Percentiles rank a stretch among this genome's conserved stretches.
phyloP scores from a whole-genome alignment of 495 filamentous ascomycete species.

The Hypoxylon perforatum region DNA sequence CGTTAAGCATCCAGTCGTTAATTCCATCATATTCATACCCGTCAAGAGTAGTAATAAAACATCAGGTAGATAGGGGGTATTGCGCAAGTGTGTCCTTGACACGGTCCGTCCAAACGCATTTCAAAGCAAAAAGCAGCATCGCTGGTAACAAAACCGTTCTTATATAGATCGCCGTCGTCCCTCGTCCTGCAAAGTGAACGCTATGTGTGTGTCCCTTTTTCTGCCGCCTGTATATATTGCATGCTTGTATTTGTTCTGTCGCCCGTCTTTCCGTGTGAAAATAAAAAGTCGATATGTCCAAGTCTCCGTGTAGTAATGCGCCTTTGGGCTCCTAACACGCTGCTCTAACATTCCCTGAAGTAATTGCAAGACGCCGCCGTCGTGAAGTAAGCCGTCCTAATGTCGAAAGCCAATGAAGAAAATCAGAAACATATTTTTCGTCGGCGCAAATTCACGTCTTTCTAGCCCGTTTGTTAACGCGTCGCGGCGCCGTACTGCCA shows the following conservation, averaged over 20 bases:
- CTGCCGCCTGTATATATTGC: constrained; percentile 24
- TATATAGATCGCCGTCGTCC: constrained; percentile 3
- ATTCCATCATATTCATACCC: constrained; percentile 14
- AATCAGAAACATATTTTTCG: not conserved
- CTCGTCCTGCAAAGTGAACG: constrained; percentile 15
- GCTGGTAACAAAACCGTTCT: not conserved
- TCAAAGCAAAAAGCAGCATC: constrained; percentile 12
- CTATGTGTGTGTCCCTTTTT: constrained; percentile 21
- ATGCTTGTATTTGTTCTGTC: constrained; percentile 27
- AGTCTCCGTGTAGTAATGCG: constrained; percentile 7
- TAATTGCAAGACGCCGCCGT: constrained; percentile 10
- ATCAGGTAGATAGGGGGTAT: constrained; percentile 27
- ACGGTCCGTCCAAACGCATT: constrained; percentile 16
- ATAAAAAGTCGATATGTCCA: constrained; percentile 33
- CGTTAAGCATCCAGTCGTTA: constrained; percentile 12
- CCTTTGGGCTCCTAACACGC: constrained; percentile 9
- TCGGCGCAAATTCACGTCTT: constrained; percentile 31
- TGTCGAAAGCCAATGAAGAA: constrained; percentile 8
- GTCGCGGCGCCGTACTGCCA: constrained; percentile 26
- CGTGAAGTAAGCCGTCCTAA: constrained; percentile 5
- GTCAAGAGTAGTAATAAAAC: constrained; percentile 13
- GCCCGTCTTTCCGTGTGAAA: constrained; percentile 21
- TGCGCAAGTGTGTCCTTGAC: constrained; percentile 23
- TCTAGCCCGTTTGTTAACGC: constrained; percentile 38
- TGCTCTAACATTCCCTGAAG: constrained; percentile 18